A percentile compares a stretch with the other conserved stretches of the same genome.
Evolutionary conservation across 1,284 basidiomycete genomes (phyloP).

Genomic region (Acaromyces ingoldii): DNA sequence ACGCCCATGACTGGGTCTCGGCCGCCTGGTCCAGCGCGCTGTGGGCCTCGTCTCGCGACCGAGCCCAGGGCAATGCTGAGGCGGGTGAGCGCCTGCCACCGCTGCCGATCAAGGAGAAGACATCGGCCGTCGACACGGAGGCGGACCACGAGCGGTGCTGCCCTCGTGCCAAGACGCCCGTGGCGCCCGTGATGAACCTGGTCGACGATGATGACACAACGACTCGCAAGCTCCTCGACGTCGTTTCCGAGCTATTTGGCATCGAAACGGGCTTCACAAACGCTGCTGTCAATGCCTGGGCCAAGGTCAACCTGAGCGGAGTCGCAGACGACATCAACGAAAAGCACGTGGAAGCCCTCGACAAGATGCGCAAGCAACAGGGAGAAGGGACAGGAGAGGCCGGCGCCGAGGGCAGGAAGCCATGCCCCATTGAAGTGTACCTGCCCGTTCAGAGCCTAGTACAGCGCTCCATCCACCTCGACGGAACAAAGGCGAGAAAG

Average conservation of each 20-base stretch:
- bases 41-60: constrained; percentile 20
- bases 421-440: constrained; percentile 12
- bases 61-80: constrained; percentile 13
- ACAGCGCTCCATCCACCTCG: constrained; percentile 19
- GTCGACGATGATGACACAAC: constrained; percentile 31
- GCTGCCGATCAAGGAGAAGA: constrained; percentile 22
- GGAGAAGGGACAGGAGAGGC: too few species aligned
- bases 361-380: constrained; percentile 14
- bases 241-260: constrained; percentile 14
- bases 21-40: constrained; percentile 22
- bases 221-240: constrained; percentile 26
- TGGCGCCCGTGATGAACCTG: constrained; percentile 33
- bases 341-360: constrained; percentile 19
- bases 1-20: constrained; percentile 27
- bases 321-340: constrained; percentile 35
- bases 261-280: constrained; percentile 31
- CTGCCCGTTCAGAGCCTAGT: constrained; percentile 22
- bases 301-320: constrained; percentile 14
- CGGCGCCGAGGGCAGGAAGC: too few species aligned
- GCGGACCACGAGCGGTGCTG: constrained; percentile 16
- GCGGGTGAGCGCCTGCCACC: constrained; percentile 29
- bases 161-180: constrained; percentile 18
- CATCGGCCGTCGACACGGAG: constrained; percentile 9
- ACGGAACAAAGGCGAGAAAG: constrained; percentile 20
- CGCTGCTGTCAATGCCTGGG: constrained; percentile 27